phyloP scores from a whole-genome alignment of 1,139 yeast species.

The Sugiyamaella castrensis region DNA sequence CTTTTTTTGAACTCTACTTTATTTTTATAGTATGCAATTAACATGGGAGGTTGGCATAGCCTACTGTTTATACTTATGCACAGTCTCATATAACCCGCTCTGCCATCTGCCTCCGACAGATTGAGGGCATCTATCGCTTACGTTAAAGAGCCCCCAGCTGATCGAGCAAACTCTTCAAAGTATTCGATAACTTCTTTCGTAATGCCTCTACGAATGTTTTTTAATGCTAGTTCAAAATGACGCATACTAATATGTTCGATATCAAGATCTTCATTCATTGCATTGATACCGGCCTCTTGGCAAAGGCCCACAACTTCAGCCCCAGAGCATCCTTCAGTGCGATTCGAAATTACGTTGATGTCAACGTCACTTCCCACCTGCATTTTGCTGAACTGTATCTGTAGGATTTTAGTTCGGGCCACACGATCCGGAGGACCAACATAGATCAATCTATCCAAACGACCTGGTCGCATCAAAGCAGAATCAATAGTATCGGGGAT shows the following conservation, averaged over 20 bases:
- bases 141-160: background rate
- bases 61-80: too few relatives aligned
- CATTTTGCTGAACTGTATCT: constrained; percentile 62
- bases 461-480: constrained; percentile 89
- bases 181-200: constrained; percentile 80
- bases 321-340: constrained; percentile 90
- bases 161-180: constrained; percentile 52
- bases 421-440: constrained; percentile 85
- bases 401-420: constrained; percentile 74
- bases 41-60: too few relatives aligned
- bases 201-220: constrained; percentile 69
- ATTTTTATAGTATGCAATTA: too few relatives aligned
- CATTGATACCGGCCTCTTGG: constrained; percentile 92
- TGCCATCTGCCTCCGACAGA: too few relatives aligned
- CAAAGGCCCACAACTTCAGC: constrained; percentile 90
- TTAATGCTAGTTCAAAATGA: constrained; percentile 73
- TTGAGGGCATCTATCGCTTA: too few relatives aligned
- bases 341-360: constrained; percentile 51
- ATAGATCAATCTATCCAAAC: constrained; percentile 86
- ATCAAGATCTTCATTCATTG: constrained; percentile 72
- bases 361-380: constrained; percentile 43
- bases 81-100: too few relatives aligned
- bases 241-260: constrained; percentile 52
- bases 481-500: constrained; percentile 91
- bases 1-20: too few relatives aligned